These are phyloP conservation scores for Zygoascus meyerae DNA, from an alignment of 1,139 yeast species.

Conservation along the genomic window DNA sequence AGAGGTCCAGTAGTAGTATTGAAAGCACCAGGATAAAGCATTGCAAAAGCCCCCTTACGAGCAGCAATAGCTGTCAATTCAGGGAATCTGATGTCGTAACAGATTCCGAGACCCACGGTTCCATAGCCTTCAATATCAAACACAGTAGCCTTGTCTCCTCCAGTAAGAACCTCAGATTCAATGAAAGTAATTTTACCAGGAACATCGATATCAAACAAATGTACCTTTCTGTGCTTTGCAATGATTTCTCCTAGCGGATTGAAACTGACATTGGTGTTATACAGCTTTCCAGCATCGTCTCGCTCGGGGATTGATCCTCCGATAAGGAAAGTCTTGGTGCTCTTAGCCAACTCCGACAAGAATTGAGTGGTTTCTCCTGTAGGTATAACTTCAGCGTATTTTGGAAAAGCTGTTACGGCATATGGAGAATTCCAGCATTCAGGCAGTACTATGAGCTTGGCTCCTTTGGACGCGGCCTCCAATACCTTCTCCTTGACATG, in stretches of 20 bases:
- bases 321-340: slow-evolving; percentile 55
- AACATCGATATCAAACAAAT: slow-evolving; percentile 84
- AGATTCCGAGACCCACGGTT: slow-evolving; percentile 79
- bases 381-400: slow-evolving; percentile 75
- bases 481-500: slow-evolving; percentile 50
- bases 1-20: slow-evolving; percentile 93
- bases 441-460: slow-evolving; percentile 57
- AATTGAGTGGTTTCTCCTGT: slow-evolving; percentile 61
- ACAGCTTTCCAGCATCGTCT: slow-evolving; percentile 52
- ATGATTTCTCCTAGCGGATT: slow-evolving; percentile 63
- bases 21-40: slow-evolving; percentile 94
- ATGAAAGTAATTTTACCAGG: slow-evolving; percentile 84
- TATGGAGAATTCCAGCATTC: slow-evolving; percentile 97
- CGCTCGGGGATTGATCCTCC: slow-evolving; percentile 93
- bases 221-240: slow-evolving; percentile 84
- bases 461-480: slow-evolving; percentile 47
- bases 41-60: slow-evolving; percentile 71
- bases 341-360: slow-evolving; percentile 57
- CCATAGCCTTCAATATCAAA: slow-evolving; percentile 66
- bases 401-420: slow-evolving; percentile 76
- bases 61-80: slow-evolving; percentile 81
- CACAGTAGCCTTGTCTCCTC: slow-evolving; percentile 77
- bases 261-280: slow-evolving; percentile 79
- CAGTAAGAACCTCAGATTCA: slow-evolving; percentile 68
- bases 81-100: slow-evolving; percentile 90